A percentile compares a stretch with the other conserved stretches of the same genome.
These are phyloP conservation scores for Bondarzewia mesenterica DNA, from an alignment of 1,284 basidiomycete species.

Conservation along the genomic window DNA sequence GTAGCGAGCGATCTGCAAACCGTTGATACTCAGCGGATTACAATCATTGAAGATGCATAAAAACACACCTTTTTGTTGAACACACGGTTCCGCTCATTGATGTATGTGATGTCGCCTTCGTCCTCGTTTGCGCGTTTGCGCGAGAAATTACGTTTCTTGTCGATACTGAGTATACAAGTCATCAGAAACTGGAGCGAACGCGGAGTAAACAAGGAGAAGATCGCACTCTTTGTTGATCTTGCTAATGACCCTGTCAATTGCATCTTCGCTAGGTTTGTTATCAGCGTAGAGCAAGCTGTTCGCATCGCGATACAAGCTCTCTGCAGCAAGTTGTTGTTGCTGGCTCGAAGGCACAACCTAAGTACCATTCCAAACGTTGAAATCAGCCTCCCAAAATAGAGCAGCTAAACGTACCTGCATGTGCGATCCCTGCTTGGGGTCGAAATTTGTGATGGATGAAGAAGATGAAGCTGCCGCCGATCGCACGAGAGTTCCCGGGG, in stretches of 20 bases:
- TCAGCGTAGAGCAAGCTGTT: constrained; percentile 90
- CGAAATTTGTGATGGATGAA: constrained; percentile 38
- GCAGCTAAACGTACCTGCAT: constrained; percentile 25
- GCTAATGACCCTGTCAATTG: constrained; percentile 84
- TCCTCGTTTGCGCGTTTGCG: constrained; percentile 85
- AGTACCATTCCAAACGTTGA: too few relatives aligned
- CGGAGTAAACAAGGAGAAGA: neutral
- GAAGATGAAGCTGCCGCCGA: constrained; percentile 26
- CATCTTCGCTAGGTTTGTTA: constrained; percentile 89
- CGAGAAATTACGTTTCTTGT: constrained; percentile 83
- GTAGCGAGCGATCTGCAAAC: constrained; percentile 78
- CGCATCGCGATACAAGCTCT: constrained; percentile 83
- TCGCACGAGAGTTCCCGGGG: constrained; percentile 50
- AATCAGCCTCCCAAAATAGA: neutral
- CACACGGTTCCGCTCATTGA: constrained; percentile 97
- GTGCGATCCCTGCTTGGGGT: constrained; percentile 35
- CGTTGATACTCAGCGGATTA: neutral
- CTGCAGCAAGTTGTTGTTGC: constrained; percentile 62
- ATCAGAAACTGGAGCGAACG: constrained; percentile 3
- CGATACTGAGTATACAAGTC: constrained; percentile 45
- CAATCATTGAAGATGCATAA: neutral
- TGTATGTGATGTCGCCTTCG: constrained; percentile 95
- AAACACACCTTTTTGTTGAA: constrained; percentile 96
- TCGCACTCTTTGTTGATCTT: constrained; percentile 94
- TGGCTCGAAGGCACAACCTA: constrained; percentile 47